A percentile compares a stretch with the other conserved stretches of the same genome.
Conservation (phyloP, 225 moss, liverwort and hornwort genomes). For the Bryum argenteum region DNA sequence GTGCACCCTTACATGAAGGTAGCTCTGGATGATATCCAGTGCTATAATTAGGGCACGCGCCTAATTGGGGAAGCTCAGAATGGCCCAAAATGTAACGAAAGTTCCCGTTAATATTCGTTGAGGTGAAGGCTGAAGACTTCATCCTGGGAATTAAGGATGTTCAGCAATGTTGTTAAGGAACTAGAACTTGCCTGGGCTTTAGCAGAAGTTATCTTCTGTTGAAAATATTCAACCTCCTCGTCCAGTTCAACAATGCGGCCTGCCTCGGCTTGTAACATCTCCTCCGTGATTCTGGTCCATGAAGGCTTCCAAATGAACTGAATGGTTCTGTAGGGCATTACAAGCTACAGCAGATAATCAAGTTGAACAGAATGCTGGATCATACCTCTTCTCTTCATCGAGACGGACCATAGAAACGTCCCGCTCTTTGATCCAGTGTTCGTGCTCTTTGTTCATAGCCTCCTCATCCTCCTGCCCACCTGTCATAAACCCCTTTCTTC, state of each 20-base stretch:
- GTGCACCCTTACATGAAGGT: too few relatives aligned
- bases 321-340: slow-evolving; percentile 2
- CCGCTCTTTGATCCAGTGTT: slow-evolving; percentile 78
- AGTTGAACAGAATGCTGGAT: slow-evolving; percentile 2
- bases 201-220: slow-evolving; percentile 50
- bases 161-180: background rate
- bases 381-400: slow-evolving; percentile 71
- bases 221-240: slow-evolving; percentile 58
- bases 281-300: slow-evolving; percentile 62
- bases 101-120: too few relatives aligned
- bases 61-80: too few relatives aligned
- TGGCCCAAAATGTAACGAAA: too few relatives aligned
- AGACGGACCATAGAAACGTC: slow-evolving; percentile 50
- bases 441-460: slow-evolving; percentile 77
- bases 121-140: background rate
- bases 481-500: slow-evolving; percentile 45
- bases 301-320: slow-evolving; percentile 5
- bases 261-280: slow-evolving; percentile 63
- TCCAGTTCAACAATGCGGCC: slow-evolving; percentile 57
- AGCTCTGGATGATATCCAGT: too few relatives aligned
- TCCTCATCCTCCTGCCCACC: slow-evolving; percentile 80
- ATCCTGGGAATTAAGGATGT: background rate
- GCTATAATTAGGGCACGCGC: too few relatives aligned
- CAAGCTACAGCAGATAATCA: slow-evolving; percentile 11
- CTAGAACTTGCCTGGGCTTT: slow-evolving; percentile 65